phyloP scores from a whole-genome alignment of 495 filamentous ascomycete genomes.

The Hypomontagnella monticulosa region DNA sequence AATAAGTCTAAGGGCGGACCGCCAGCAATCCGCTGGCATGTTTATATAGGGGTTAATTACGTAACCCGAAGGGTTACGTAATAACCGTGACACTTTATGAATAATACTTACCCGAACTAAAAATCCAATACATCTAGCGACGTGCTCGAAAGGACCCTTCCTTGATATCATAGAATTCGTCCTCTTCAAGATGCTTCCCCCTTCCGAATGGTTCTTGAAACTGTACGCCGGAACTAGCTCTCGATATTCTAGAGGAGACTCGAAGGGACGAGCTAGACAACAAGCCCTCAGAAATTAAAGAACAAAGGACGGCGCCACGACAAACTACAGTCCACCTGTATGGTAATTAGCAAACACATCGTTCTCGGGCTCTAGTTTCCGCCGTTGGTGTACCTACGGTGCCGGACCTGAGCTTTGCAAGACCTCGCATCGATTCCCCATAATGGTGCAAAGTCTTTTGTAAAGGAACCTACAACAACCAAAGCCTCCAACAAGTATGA shows the following conservation, averaged over 20 bases:
- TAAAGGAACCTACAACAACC: background rate
- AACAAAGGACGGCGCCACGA: background rate
- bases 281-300: background rate
- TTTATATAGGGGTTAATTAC: too few relatives aligned
- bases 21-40: too few relatives aligned
- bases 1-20: too few relatives aligned
- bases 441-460: background rate
- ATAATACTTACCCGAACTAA: background rate
- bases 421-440: background rate
- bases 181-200: background rate
- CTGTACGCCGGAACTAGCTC: background rate
- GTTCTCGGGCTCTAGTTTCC: background rate
- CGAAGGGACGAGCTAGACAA: background rate
- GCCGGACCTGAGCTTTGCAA: background rate
- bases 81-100: background rate
- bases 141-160: background rate
- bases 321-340: constrained; percentile 1
- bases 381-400: background rate
- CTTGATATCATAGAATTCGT: background rate
- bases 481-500: background rate
- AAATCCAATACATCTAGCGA: background rate
- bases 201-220: background rate
- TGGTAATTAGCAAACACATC: background rate
- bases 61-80: too few relatives aligned
- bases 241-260: constrained; percentile 1